These are phyloP conservation scores for Erythrobasidium yunnanense DNA, from an alignment of 768 basidiomycete genomes.

Conservation along the genomic window DNA sequence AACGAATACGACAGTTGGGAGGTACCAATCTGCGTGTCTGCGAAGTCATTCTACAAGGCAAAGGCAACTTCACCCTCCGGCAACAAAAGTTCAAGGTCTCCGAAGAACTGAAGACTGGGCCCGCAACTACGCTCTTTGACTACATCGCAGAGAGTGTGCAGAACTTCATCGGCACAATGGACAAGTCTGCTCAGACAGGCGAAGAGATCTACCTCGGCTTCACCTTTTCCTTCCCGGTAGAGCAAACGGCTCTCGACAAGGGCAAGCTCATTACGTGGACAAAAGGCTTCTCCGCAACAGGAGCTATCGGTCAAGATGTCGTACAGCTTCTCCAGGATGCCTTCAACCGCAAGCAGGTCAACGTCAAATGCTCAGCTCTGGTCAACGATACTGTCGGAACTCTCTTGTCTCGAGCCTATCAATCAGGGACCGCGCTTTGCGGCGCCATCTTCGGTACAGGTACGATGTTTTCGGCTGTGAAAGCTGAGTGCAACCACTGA, in stretches of 20 bases:
- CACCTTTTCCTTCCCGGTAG: slow-evolving; percentile 76
- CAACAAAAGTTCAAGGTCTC: slow-evolving; percentile 98
- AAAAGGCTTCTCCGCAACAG: slow-evolving; percentile 73
- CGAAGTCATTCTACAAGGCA: slow-evolving; percentile 73
- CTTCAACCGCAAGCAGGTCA: slow-evolving; percentile 80
- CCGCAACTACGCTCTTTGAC: slow-evolving; percentile 78
- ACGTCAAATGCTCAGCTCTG: slow-evolving; percentile 78
- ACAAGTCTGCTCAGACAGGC: slow-evolving; percentile 40
- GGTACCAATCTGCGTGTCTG: slow-evolving; percentile 84
- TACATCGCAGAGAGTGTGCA: slow-evolving; percentile 96
- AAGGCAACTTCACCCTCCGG: slow-evolving; percentile 74
- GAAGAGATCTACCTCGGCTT: slow-evolving; percentile 59
- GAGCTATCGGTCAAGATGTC: slow-evolving; percentile 78
- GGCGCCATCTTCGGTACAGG: slow-evolving; percentile 92
- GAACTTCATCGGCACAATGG: slow-evolving; percentile 68
- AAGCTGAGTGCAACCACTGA: no score
- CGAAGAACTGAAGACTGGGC: slow-evolving; percentile 81
- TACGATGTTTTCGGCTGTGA: no score
- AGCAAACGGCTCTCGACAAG: slow-evolving; percentile 81
- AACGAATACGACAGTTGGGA: slow-evolving; percentile 51
- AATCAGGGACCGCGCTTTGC: slow-evolving; percentile 76
- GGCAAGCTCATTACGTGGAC: slow-evolving; percentile 71
- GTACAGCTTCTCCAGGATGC: slow-evolving; percentile 83
- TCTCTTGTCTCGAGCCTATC: slow-evolving; percentile 81
- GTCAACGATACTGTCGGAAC: slow-evolving; percentile 98